Percentiles rank a stretch among this genome's conserved stretches.
Evolutionary conservation across 2,329 filamentous ascomycete genomes (phyloP).

Genomic region (Talaromyces rugulosus): DNA sequence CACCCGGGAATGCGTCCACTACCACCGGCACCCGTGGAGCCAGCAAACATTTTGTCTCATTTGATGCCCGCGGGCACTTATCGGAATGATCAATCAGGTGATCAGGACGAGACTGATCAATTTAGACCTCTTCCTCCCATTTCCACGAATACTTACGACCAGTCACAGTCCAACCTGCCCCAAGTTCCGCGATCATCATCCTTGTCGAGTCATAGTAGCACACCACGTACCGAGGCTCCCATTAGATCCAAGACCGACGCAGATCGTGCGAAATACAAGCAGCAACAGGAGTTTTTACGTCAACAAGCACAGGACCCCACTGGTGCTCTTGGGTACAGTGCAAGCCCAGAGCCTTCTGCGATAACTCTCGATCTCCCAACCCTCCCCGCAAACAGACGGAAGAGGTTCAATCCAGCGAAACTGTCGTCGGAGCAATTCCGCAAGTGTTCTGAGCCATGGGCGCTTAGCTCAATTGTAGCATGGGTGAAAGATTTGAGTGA

Average conservation of each 20-base stretch:
- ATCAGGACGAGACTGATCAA: conserved; percentile 27
- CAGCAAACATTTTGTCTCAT: conserved; percentile 44
- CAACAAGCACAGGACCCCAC: conserved; percentile 34
- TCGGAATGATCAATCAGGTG: conserved; percentile 39
- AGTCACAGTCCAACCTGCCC: conserved; percentile 40
- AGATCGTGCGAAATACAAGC: conserved; percentile 55
- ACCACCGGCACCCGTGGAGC: conserved; percentile 60
- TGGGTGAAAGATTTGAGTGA: conserved; percentile 91
- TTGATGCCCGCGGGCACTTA: conserved; percentile 58
- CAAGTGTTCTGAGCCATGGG: conserved; percentile 87
- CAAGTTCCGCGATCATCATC: conserved; percentile 72
- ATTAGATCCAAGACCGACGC: conserved; percentile 92
- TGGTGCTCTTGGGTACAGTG: conserved; percentile 46
- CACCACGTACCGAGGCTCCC: conserved; percentile 74
- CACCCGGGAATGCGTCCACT: conserved; percentile 73
- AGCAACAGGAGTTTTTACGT: conserved; percentile 51
- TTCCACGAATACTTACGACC: conserved; percentile 51
- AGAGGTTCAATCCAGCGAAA: conserved; percentile 81
- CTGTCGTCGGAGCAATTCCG: conserved; percentile 75
- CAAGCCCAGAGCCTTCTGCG: conserved; percentile 40
- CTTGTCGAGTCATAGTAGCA: conserved; percentile 73
- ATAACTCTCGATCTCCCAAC: conserved; percentile 78
- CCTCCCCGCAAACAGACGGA: conserved; percentile 71
- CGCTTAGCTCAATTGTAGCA: conserved; percentile 75
- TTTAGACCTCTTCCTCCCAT: conserved; percentile 33